Conservation (phyloP, 2,329 filamentous ascomycete species). For the Venturia pyrina region DNA sequence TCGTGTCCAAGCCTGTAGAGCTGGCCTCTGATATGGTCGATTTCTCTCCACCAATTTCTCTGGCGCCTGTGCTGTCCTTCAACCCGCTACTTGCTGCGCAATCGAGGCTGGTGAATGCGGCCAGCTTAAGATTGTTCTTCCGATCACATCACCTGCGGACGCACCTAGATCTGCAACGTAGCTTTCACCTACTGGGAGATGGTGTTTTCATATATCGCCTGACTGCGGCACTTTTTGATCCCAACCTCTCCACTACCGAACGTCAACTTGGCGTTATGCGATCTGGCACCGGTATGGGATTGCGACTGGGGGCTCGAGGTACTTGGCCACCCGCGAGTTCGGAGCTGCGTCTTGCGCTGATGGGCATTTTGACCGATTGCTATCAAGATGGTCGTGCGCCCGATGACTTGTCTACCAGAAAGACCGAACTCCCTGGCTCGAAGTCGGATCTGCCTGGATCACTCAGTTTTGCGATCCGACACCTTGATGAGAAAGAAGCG, state of each 20-base stretch:
- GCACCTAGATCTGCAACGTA: conserved; percentile 65
- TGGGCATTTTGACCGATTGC: conserved; percentile 72
- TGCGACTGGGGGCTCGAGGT: conserved; percentile 70
- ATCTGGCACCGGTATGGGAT: conserved; percentile 62
- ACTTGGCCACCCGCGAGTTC: conserved; percentile 92
- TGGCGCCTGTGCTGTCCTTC: conserved; percentile 60
- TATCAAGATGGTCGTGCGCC: conserved; percentile 38
- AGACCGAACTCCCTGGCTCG: not conserved
- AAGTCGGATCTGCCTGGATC: conserved; percentile 30
- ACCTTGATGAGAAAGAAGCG: conserved; percentile 68
- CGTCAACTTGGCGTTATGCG: conserved; percentile 58
- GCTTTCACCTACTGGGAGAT: conserved; percentile 77
- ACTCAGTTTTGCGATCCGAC: conserved; percentile 66
- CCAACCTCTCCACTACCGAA: conserved; percentile 71
- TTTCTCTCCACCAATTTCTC: conserved; percentile 43
- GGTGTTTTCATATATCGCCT: conserved; percentile 73
- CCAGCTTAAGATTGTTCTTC: conserved; percentile 70
- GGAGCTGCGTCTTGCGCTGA: conserved; percentile 79
- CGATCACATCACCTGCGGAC: conserved; percentile 57
- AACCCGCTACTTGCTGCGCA: conserved; percentile 65
- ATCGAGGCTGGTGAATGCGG: conserved; percentile 64
- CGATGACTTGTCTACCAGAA: conserved; percentile 5
- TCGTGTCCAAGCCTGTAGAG: not conserved
- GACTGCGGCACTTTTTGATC: conserved; percentile 74
- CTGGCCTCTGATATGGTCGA: conserved; percentile 13